These are phyloP conservation scores for Leucocoprinus birnbaumii DNA, from an alignment of 768 basidiomycete species.

Conservation along the genomic window DNA sequence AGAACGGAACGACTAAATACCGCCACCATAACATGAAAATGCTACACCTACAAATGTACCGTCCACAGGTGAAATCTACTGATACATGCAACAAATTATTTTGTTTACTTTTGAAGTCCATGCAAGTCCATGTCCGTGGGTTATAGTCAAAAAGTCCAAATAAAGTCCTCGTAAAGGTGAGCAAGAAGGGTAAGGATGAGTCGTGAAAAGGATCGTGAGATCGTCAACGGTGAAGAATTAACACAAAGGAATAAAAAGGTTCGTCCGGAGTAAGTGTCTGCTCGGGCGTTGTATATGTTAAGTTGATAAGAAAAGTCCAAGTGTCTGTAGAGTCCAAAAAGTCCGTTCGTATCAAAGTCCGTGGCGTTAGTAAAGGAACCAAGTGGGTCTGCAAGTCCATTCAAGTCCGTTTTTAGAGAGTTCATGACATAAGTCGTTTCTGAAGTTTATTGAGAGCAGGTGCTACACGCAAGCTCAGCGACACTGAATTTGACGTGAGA, in stretches of 20 bases:
- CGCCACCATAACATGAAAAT: constrained; percentile 8
- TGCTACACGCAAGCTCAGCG: constrained; percentile 20
- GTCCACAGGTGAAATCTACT: constrained; percentile 11
- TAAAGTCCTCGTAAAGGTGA: constrained; percentile 3
- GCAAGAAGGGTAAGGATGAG: constrained; percentile 4
- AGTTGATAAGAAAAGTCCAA: constrained; percentile 12
- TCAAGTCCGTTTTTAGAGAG: constrained; percentile 6
- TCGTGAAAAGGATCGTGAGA: constrained; percentile 10
- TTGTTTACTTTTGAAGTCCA: constrained; percentile 12
- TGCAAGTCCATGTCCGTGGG: constrained; percentile 9
- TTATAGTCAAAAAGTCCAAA: background rate
- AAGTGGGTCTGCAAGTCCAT: constrained; percentile 14
- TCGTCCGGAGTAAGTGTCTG: background rate
- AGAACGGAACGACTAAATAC: background rate
- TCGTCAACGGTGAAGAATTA: constrained; percentile 7
- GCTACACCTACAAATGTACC: constrained; percentile 11
- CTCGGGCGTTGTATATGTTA: background rate
- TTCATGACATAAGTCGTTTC: constrained; percentile 33
- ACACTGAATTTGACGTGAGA: background rate
- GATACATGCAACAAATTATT: constrained; percentile 13
- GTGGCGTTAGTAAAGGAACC: background rate
- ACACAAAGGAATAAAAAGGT: background rate
- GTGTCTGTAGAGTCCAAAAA: constrained; percentile 11
- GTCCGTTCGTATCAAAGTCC: constrained; percentile 16
- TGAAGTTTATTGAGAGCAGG: constrained; percentile 38